phyloP scores from a whole-genome alignment of 495 filamentous ascomycete species.

The Terfezia claveryi region DNA sequence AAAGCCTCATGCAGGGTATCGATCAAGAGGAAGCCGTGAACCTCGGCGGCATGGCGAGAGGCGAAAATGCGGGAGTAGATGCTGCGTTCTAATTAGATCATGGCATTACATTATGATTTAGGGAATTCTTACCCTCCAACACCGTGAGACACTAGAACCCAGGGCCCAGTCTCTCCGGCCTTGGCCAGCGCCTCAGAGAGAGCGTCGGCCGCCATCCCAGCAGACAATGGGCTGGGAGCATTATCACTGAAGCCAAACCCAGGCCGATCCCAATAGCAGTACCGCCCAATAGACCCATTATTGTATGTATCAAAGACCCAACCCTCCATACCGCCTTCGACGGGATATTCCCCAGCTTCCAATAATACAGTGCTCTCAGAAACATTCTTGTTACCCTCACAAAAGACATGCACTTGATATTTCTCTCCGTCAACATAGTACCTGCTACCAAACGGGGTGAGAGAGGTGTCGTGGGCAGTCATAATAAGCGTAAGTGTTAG shows the following conservation, averaged over 20 bases:
- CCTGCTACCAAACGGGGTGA: constrained; percentile 44
- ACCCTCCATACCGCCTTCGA: constrained; percentile 52
- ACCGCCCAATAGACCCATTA: constrained; percentile 58
- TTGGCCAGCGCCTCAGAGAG: constrained; percentile 63
- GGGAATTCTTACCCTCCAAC: neutral
- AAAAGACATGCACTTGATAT: constrained; percentile 70
- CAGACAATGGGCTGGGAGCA: constrained; percentile 77
- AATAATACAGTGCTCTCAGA: constrained; percentile 48
- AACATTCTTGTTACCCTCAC: constrained; percentile 42
- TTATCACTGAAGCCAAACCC: constrained; percentile 71
- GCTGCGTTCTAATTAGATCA: constrained; percentile 18
- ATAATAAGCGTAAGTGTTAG: constrained; percentile 60
- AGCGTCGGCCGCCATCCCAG: constrained; percentile 68
- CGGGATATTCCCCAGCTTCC: constrained; percentile 56
- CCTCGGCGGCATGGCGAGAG: constrained; percentile 45
- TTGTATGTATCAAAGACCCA: constrained; percentile 43
- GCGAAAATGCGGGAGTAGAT: constrained; percentile 81
- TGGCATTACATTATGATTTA: constrained; percentile 21
- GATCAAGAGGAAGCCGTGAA: constrained; percentile 62
- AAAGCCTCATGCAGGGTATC: constrained; percentile 75
- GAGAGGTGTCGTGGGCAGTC: constrained; percentile 48
- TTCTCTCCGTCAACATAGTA: constrained; percentile 61
- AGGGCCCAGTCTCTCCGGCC: constrained; percentile 68
- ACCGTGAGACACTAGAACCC: constrained; percentile 36
- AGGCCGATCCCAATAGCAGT: constrained; percentile 90